phyloP scores from a whole-genome alignment of 805 yeast genomes.

The Wickerhamiella azymoides region DNA sequence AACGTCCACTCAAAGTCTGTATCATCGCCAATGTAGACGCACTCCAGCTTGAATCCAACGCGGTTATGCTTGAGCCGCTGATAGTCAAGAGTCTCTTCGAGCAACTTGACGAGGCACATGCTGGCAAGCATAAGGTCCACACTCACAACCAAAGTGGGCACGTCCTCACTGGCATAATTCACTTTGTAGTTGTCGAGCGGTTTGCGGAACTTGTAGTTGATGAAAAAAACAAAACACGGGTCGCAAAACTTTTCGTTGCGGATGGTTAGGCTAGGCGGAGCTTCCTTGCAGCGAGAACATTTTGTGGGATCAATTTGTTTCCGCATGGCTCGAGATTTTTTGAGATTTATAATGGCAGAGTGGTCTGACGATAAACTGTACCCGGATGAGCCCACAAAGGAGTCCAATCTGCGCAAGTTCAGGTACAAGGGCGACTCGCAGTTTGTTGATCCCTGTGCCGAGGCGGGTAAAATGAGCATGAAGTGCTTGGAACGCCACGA shows the following conservation, averaged over 20 bases:
- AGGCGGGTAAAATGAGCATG: slow-evolving; percentile 75
- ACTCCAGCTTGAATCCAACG: slow-evolving; percentile 50
- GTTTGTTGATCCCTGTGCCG: slow-evolving; percentile 87
- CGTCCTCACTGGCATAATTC: slow-evolving; percentile 33
- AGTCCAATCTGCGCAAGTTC: slow-evolving; percentile 54
- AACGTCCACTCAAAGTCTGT: slow-evolving; percentile 16
- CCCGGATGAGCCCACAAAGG: slow-evolving; percentile 78
- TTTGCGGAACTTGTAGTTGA: slow-evolving; percentile 68
- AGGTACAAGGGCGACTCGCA: slow-evolving; percentile 64
- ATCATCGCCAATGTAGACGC: slow-evolving; percentile 32
- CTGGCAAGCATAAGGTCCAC: slow-evolving; percentile 58
- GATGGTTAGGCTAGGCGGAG: slow-evolving; percentile 29
- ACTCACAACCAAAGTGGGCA: slow-evolving; percentile 42
- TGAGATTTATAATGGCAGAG: slow-evolving; percentile 9
- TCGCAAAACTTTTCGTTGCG: slow-evolving; percentile 54
- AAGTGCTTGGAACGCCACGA: slow-evolving; percentile 69
- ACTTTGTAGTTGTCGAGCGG: slow-evolving; percentile 71
- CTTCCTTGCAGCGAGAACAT: slow-evolving; percentile 9
- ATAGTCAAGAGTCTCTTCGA: slow-evolving; percentile 45
- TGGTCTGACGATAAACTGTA: slow-evolving; percentile 41
- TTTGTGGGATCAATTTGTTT: not conserved
- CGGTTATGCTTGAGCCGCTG: slow-evolving; percentile 51
- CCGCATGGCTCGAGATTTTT: not conserved
- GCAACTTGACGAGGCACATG: slow-evolving; percentile 51
- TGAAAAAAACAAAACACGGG: slow-evolving; percentile 54